These are phyloP conservation scores for Fusarium luffae DNA, from an alignment of 2,329 filamentous ascomycete species.

Conservation along the genomic window DNA sequence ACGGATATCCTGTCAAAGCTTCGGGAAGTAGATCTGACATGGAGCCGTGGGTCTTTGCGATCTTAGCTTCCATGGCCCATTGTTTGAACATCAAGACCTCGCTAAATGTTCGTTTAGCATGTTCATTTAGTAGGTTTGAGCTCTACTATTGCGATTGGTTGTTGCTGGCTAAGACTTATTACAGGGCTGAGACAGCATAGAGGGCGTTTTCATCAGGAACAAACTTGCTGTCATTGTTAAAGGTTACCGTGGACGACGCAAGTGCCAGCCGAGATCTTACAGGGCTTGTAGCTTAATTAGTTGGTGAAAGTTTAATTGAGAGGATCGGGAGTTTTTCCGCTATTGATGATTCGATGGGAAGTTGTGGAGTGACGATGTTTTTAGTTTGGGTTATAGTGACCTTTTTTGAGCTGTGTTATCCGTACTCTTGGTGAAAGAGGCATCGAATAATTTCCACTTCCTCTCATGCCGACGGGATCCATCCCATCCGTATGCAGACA, in stretches of 20 bases:
- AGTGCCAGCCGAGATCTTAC: neutral
- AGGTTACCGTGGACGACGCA: neutral
- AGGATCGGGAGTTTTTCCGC: neutral
- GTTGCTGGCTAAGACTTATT: neutral
- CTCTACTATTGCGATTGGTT: neutral
- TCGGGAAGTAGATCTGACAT: neutral
- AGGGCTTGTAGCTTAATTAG: neutral
- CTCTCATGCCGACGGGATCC: neutral
- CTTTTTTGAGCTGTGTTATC: too few relatives aligned
- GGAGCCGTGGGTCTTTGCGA: neutral
- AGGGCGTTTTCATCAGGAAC: too few relatives aligned
- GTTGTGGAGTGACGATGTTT: neutral
- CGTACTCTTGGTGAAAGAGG: too few relatives aligned
- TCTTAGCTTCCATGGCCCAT: neutral
- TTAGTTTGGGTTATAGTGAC: too few relatives aligned
- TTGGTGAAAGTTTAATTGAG: neutral
- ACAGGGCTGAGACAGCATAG: constrained; percentile 4
- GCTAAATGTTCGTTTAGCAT: too few relatives aligned
- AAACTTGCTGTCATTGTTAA: too few relatives aligned
- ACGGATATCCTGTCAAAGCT: neutral
- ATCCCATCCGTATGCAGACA: neutral
- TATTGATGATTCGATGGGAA: neutral
- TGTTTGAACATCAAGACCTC: neutral
- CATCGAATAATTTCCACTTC: neutral
- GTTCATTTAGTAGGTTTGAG: neutral